Base-by-base conservation (phyloP, 1,139 yeast species). In the Kurtzmaniella quercitrusa region DNA sequence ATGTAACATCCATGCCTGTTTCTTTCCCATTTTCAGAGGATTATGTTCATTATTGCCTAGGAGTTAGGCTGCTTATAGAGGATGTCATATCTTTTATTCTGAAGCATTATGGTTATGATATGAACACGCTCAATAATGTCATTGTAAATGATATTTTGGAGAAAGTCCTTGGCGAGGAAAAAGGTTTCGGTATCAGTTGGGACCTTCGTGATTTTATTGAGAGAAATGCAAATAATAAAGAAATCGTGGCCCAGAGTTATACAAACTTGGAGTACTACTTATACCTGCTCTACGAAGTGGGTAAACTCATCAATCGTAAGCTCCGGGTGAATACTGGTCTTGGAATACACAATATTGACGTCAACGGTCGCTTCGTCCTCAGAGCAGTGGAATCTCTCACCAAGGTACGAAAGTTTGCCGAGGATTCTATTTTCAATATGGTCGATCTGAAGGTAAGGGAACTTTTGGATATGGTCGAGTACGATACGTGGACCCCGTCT, bases 231-330 rank as follows among this genome's bases (percentile, higher is more conserved):
- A 80, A 84, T 22, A 85, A 89, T 47, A 86, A 95, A 59, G 98
- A 93, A 61, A 89, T 89, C 50, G 78, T 89, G 36, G 87, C 96
- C 0, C 98, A 93, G 63, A 88, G 88, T 51, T 73, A 87, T 51
- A 84, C 94, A 45, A 89, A 93, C 59, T 69, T 91, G 54, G 97
- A 93, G 55, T 88, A 88, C 61, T 91, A 91, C 60, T 74, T 85
- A 46, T 68, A 70, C 61, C 78, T 84, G 47, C 72, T 80, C 44
- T 68, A 74, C 47, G 84, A 81, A 56, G 66, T 82, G 43, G 82
- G 82, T 5, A 68, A 65, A 39, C 53, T 73, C 47, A 62, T 72
- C 26, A 73, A 72, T 47, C 55, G 66, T 33, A 61, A 67, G 39
- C 64, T 74, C 43, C 58, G 73, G 42, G 61, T 84, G 20, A 72